Base-by-base conservation (phyloP, 257 asterid genomes). In the Ilex asprella region DNA sequence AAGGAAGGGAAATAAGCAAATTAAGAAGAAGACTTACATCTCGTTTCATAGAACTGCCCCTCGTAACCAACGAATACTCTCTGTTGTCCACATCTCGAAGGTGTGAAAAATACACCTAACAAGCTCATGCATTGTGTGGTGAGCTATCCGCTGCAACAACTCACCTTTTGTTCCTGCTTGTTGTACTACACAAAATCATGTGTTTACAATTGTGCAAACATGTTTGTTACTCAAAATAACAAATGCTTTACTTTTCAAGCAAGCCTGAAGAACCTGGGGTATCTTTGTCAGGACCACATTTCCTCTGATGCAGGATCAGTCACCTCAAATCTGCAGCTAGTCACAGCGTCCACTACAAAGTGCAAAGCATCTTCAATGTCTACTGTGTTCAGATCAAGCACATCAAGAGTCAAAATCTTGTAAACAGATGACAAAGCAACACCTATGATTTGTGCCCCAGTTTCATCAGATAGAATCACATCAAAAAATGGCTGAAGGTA, bases 221-320 rank as follows among this genome's bases (percentile, higher is more conserved):
- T 92, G 97, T 72, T 92, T 97, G 78, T 92, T 88, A 72, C 95
- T 92, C 77, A 92, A 70, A 81, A 82, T 84, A 71, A 84, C 81
- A 3, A 97, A 88, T 61, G 87, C 83, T 80, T 89, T 89, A 69
- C 97, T 82, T 76, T 84, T 92, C 95, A 88, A 81, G 77, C 94
- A 86, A 61, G 95, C 94, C 90, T 86, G 75, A 74, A 91, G 95
- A 69, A 91, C 95, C 79, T 84, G 90, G 83, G 89, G 97, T 78
- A 92, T 86, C 89, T 89, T 88, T 84, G 85, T 92, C 59, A 92
- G 75, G 55, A 92, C 98, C 39, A 92, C 87, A n/a, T n/a, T 82
- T 91, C 98, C 70, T 92, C 98, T 53, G 98, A 92, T 63, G 95
- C 84, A 67, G 97, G 98, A 78, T 92, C 98, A 69, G 96, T 86